Conservation (phyloP, 2,329 filamentous ascomycete genomes). For the Phaeosphaeria sp. region DNA sequence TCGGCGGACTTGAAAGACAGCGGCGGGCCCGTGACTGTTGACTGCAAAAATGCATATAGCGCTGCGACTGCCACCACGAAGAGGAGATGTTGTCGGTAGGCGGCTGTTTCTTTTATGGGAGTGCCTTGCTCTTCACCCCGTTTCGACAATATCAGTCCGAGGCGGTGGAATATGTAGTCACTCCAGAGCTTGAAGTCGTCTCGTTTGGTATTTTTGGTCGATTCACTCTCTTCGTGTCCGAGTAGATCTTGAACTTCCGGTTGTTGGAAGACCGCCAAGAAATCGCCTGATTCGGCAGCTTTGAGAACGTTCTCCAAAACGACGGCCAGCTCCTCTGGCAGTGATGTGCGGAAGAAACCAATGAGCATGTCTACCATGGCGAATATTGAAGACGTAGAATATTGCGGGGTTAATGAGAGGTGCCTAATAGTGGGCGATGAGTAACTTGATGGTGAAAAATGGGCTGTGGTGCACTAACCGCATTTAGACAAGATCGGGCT, state of each 20-base stretch:
- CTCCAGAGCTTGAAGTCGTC: conserved; percentile 51
- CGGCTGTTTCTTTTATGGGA: conserved; percentile 36
- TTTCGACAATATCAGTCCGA: conserved; percentile 47
- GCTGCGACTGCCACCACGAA: conserved; percentile 70
- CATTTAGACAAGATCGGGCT: conserved; percentile 18
- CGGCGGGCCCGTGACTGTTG: conserved; percentile 86
- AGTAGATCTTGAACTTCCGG: conserved; percentile 51
- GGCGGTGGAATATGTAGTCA: conserved; percentile 54
- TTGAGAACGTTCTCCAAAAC: conserved; percentile 47
- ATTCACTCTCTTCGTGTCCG: conserved; percentile 46
- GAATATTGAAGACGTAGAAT: conserved; percentile 15
- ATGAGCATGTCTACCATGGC: conserved; percentile 53
- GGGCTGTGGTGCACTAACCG: conserved; percentile 27
- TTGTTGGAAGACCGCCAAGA: conserved; percentile 47
- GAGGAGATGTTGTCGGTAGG: conserved; percentile 51
- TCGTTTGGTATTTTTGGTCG: conserved; percentile 35
- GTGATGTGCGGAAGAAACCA: conserved; percentile 46
- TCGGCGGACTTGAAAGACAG: conserved; percentile 64
- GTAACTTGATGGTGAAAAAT: conserved; percentile 39
- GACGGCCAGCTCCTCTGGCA: conserved; percentile 52
- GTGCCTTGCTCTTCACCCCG: conserved; percentile 31
- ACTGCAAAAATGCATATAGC: conserved; percentile 81
- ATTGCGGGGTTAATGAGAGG: conserved; percentile 30
- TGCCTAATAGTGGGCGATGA: conserved; percentile 31
- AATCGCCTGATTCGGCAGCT: conserved; percentile 52